phyloP scores from a whole-genome alignment of 305 asterid genomes.

The Ilex paraguariensis region DNA sequence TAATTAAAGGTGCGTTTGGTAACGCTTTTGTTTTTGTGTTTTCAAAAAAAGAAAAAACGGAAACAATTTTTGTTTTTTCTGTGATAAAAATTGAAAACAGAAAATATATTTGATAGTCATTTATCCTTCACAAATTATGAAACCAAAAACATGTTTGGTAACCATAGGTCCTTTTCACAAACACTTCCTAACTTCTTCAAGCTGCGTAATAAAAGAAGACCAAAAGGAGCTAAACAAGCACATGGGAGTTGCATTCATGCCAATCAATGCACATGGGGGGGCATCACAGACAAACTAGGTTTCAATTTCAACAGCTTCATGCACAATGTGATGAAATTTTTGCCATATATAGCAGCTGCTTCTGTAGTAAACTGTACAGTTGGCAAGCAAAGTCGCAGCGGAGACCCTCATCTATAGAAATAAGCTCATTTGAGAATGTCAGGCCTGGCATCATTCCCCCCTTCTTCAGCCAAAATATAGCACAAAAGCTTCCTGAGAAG shows the following conservation, averaged over 20 bases:
- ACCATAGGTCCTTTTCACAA: too few species aligned
- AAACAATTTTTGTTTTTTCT: too few species aligned
- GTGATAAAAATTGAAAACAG: too few species aligned
- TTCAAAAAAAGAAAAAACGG: too few species aligned
- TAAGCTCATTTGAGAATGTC: conserved; percentile 78
- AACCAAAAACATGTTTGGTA: too few species aligned
- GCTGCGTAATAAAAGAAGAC: too few species aligned
- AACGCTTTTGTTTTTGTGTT: too few species aligned
- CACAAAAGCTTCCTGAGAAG: conserved; percentile 81
- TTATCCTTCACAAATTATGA: too few species aligned
- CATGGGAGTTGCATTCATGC: conserved; percentile 62
- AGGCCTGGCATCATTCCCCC: conserved; percentile 82
- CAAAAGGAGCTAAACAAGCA: too few species aligned
- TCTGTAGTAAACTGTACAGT: conserved; percentile 53
- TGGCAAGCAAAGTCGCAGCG: conserved; percentile 86
- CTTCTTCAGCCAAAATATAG: conserved; percentile 77
- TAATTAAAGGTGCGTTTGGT: too few species aligned
- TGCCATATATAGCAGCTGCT: conserved; percentile 36
- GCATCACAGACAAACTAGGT: conserved; percentile 67
- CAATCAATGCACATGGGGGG: conserved; percentile 75
- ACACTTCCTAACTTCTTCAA: too few species aligned
- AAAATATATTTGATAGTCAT: too few species aligned
- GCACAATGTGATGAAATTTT: conserved; percentile 57
- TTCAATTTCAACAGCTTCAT: conserved; percentile 79
- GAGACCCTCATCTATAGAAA: conserved; percentile 80